Conservation (phyloP, 2,329 filamentous ascomycete genomes). For the Epichloe hybrida region DNA sequence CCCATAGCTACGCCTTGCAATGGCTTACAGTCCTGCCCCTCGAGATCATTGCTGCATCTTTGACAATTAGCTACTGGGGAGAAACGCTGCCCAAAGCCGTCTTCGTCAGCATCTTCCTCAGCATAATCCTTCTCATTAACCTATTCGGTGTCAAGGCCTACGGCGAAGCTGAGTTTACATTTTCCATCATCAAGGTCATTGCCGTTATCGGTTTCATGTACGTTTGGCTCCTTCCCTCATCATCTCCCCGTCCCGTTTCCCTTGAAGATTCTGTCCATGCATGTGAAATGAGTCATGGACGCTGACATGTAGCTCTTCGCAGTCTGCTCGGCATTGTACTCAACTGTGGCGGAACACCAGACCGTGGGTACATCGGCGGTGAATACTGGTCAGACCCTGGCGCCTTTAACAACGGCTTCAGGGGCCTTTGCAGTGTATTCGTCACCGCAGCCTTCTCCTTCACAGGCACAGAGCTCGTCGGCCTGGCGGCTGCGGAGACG, state of each 20-base stretch:
- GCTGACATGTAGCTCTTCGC: not conserved
- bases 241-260: not conserved
- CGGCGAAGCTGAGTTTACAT: constrained; percentile 80
- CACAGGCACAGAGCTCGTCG: constrained; percentile 62
- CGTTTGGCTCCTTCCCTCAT: constrained; percentile 17
- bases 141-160: constrained; percentile 80
- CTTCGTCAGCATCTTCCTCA: constrained; percentile 72
- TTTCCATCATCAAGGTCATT: constrained; percentile 73
- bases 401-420: constrained; percentile 75
- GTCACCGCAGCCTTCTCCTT: constrained; percentile 68
- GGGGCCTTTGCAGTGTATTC: constrained; percentile 67
- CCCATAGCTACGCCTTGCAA: constrained; percentile 61
- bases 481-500: constrained; percentile 64
- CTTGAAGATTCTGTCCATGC: too few species aligned
- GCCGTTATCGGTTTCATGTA: constrained; percentile 83
- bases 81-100: constrained; percentile 49
- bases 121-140: constrained; percentile 68
- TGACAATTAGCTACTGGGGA: constrained; percentile 76
- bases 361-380: constrained; percentile 66
- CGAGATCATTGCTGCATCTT: constrained; percentile 75
- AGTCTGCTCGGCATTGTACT: constrained; percentile 76
- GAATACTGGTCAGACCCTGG: constrained; percentile 66
- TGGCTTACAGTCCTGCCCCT: constrained; percentile 76
- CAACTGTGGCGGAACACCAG: constrained; percentile 65
- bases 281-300: too few species aligned